Base-by-base conservation (phyloP, 2,329 filamentous ascomycete genomes). In the Alternaria hordeiaustralica region DNA sequence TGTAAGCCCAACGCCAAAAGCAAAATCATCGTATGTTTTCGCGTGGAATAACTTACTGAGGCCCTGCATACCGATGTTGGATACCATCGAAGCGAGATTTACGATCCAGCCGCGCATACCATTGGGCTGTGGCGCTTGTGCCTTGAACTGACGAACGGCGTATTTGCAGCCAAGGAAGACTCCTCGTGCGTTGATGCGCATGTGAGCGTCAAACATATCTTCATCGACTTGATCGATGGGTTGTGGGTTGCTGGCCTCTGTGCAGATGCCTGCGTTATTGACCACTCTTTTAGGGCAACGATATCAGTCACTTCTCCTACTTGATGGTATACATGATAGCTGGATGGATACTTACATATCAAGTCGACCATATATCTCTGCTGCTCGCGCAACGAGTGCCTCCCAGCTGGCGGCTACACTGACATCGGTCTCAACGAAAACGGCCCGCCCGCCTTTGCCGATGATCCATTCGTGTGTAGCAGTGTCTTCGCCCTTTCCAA, bases 101-200 rank as follows among this genome's bases (percentile, higher is more conserved):
- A 82, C 68, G 18, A 82, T 79, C 78, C 78, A 82, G 3, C 80
- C 80, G 23, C 71, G 64, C 63, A 77, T 71, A 6, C 68, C 71
- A 20, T 66, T 61, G 28, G 57, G 66, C 6, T 70, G 70, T 11
- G 75, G 63, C 26, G 78, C 71, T 67, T 82, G 80, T 49, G 69
- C 66, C 47, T 81, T 62, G 72, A 82, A 80, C 55, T 82, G 79
- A 4, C 65, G 45, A 7, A 78, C 67, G 3, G 71, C 79, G 62
- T 79, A 81, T 56, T 81, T 82, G 59, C 73, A 79, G 7, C 80
- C 76, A 12, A 82, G 71, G 58, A 82, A 82, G 6, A 81, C 75
- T 8, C 76, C 75, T 51, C 78, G 78, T 18, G 73, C 70, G 65
- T 81, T 82, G 51, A 82, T 73, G 6, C 69, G 65, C 71, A 81